Evolutionary conservation across 2,329 filamentous ascomycete species (phyloP), one percentile per base, ranked within the genome.

Genomic region (Pseudogymnoascus sp.): DNA sequence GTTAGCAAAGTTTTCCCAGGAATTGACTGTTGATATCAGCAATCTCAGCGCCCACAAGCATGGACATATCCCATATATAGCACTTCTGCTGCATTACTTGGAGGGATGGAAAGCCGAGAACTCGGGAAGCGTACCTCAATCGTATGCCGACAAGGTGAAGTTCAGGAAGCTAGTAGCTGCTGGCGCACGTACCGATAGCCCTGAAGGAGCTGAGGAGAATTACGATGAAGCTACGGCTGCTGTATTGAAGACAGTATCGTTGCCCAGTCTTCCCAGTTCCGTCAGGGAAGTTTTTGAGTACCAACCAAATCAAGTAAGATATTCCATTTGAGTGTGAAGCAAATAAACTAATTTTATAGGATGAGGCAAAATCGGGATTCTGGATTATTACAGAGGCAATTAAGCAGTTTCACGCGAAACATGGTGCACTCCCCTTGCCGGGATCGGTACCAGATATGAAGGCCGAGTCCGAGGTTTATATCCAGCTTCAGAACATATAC

Each of bases 371-470:
- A 28, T 83, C 82, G 0, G 84, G 83, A 63, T 97, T 99, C 77
- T 99, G 95, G 94, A 76, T 92, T 64, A 93, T 97, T 67, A 89
- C 90, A 7, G 82, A 86, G 62, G 92, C 93, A 0, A 81, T 97
- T 62, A 86, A 86, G 64, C 72, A 82, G 19, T 99, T 99, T 74
- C 87, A 93, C 73, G 75, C 82, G 8, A 84, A 84, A 62, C 85
- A 97, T 72, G 77, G 81, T 6, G 82, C 87, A 28, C 81, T 99
- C 4, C 94, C 94, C 14, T 79, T 99, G 0, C 88, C 92, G 0
- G 95, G 94, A 11, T 86, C 88, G 2, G 79, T 99, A 1, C 94
- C 95, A 1, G 94, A 99, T 74, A 99, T 99, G 94, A 99, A 99
- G 78, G 92, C 94, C 2, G 85, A 93, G 72, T 96, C 92, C 3